These are phyloP conservation scores for Paxillus ammoniavirescens DNA, from an alignment of 768 basidiomycete species.

Conservation along the genomic window DNA sequence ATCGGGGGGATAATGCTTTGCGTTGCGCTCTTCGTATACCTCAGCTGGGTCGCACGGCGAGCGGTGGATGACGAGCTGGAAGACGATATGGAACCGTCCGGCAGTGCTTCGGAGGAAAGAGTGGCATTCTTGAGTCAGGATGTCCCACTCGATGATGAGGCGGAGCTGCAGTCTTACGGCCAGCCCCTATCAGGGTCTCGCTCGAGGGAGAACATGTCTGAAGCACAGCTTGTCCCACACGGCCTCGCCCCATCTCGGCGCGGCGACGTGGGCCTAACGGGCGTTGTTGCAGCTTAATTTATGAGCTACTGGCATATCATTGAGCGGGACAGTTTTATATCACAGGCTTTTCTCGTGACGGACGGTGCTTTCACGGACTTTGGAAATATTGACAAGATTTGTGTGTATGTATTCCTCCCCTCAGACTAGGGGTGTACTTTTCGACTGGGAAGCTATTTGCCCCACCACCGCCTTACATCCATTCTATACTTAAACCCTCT, in stretches of 20 bases:
- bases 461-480: neutral
- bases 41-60: slow-evolving; percentile 75
- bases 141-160: slow-evolving; percentile 22
- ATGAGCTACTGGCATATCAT: neutral
- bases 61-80: slow-evolving; percentile 57
- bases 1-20: slow-evolving; percentile 68
- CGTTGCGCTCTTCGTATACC: slow-evolving; percentile 73
- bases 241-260: slow-evolving; percentile 15
- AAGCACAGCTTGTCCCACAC: slow-evolving; percentile 39
- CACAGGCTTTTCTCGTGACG: neutral
- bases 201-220: slow-evolving; percentile 40
- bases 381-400: slow-evolving; percentile 3
- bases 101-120: slow-evolving; percentile 45
- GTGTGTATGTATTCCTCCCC: slow-evolving; percentile 21
- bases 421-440: slow-evolving; percentile 18
- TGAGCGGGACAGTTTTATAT: neutral
- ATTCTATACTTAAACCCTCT: neutral
- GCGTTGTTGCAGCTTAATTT: slow-evolving; percentile 9
- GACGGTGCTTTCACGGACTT: neutral
- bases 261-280: slow-evolving; percentile 6
- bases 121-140: slow-evolving; percentile 49
- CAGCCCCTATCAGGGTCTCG: slow-evolving; percentile 19
- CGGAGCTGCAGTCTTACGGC: slow-evolving; percentile 13
- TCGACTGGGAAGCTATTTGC: slow-evolving; percentile 1
- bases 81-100: slow-evolving; percentile 36